Evolutionary conservation across 2,329 filamentous ascomycete genomes (phyloP), one percentile per base, ranked within the genome.

Genomic region (Tympanopsis confertula): DNA sequence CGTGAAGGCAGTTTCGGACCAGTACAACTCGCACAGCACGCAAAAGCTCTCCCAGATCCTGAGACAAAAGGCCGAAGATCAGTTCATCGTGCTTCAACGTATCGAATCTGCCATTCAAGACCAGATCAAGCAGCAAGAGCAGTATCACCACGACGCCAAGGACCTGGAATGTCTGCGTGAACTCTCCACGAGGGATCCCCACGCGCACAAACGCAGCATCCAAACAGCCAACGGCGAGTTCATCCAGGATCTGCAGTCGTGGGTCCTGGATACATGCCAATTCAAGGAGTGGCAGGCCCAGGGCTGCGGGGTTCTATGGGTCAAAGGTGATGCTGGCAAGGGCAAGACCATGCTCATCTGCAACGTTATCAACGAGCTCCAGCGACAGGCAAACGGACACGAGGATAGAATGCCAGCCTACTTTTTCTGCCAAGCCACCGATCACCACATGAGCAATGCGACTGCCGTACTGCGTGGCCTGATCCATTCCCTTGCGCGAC

Each of bases 261-360:
- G 30, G 37, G 37, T 41, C 20, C 18, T 42, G 20, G 30, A 37
- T 4, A 38, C 35, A 13, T 19, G 36, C 13, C 14, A 42, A 17
- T 42, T 40, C 24, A 20, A 30, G 19, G 26, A 42, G 30, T 14
- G 35, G 20, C 17, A 14, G 4, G 7, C 15, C 4, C 17, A 14
- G 19, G 14, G 22, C 19, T 37, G 17, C 22, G 30, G 19, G 24
- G 14, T 29, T 3, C 26, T 40, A 7, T 40, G 39, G 39, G 36
- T 41, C 17, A 33, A 41, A 63, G 65, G 65, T 13, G 54, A 56
- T 20, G 53, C 65, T 14, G 65, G 65, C 1, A 68, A 63, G 13
- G 65, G 65, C 14, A 69, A 68, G 47, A 69, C 65, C 15, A 68
- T 41, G 39, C 5, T 41, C 37, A 5, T 39, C 33, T 14, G 18